Evolutionary conservation across 441 rosid species (phyloP).

Genomic region (Populus hybrid): DNA sequence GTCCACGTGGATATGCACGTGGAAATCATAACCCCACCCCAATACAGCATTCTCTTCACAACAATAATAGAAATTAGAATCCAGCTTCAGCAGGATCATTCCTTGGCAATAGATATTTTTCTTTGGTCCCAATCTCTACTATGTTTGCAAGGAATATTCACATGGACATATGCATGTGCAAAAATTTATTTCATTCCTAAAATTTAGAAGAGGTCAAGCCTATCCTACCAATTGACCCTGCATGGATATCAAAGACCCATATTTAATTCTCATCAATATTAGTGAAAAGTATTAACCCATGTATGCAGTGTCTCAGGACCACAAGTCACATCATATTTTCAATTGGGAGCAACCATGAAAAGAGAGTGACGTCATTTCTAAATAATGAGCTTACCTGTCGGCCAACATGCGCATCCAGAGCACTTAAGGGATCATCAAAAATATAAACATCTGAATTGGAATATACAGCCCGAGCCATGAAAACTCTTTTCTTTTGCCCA

Average conservation of each 20-base stretch:
- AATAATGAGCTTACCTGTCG: too few relatives aligned
- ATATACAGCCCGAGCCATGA: too few relatives aligned
- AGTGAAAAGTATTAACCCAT: too few relatives aligned
- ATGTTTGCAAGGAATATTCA: neutral
- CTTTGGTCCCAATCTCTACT: neutral
- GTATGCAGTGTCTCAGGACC: too few relatives aligned
- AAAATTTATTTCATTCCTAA: neutral
- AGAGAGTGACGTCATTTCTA: too few relatives aligned
- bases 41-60: neutral
- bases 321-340: too few relatives aligned
- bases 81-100: neutral
- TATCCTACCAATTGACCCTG: neutral
- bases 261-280: neutral
- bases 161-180: neutral
- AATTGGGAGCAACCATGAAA: too few relatives aligned
- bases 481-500: too few relatives aligned
- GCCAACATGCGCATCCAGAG: slow-evolving; percentile 41
- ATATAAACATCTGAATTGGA: too few relatives aligned
- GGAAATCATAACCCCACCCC: neutral
- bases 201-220: neutral
- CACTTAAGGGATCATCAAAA: slow-evolving; percentile 40
- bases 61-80: neutral
- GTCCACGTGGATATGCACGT: neutral
- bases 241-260: neutral
- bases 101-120: neutral